Percentiles rank a stretch among this genome's conserved stretches.
phyloP scores from a whole-genome alignment of 352 stramenopile species.

The Salisapilia sapeloensis region DNA sequence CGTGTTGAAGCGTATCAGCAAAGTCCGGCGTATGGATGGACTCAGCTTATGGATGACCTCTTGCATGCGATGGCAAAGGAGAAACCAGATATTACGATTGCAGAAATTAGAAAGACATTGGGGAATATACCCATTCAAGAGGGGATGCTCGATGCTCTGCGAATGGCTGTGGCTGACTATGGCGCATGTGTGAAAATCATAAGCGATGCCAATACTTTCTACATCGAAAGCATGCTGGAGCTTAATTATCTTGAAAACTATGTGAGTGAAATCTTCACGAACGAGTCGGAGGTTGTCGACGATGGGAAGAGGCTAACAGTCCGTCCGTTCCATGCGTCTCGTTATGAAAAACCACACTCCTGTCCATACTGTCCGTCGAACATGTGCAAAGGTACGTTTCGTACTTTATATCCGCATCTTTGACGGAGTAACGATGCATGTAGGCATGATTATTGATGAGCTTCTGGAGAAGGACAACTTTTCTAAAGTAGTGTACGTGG shows the following conservation, averaged over 20 bases:
- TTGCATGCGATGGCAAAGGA: slow-evolving; percentile 17
- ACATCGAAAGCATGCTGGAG: slow-evolving; percentile 60
- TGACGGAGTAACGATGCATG: not conserved
- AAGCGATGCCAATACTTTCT: slow-evolving; percentile 66
- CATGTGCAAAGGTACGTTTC: slow-evolving; percentile 54
- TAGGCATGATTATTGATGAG: slow-evolving; percentile 27
- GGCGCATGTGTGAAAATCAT: slow-evolving; percentile 40
- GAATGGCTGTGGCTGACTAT: slow-evolving; percentile 15
- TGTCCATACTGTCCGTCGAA: slow-evolving; percentile 47
- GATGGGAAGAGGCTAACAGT: slow-evolving; percentile 18
- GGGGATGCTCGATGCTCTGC: slow-evolving; percentile 51
- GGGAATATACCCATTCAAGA: slow-evolving; percentile 34
- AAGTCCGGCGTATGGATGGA: slow-evolving; percentile 22
- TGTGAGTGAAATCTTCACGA: slow-evolving; percentile 37
- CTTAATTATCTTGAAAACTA: slow-evolving; percentile 10
- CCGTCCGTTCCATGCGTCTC: slow-evolving; percentile 22
- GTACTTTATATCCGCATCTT: not conserved
- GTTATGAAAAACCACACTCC: slow-evolving; percentile 18
- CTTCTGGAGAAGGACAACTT: slow-evolving; percentile 16
- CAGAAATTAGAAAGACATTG: slow-evolving; percentile 20
- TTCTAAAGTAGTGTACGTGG: slow-evolving; percentile 44
- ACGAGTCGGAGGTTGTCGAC: slow-evolving; percentile 21
- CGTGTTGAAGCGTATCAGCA: slow-evolving; percentile 10
- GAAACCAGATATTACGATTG: slow-evolving; percentile 14
- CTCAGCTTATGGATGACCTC: slow-evolving; percentile 49